A percentile compares a stretch with the other conserved stretches of the same genome.
phyloP scores from a whole-genome alignment of 2,329 filamentous ascomycete genomes.

The Talaromyces sp. region DNA sequence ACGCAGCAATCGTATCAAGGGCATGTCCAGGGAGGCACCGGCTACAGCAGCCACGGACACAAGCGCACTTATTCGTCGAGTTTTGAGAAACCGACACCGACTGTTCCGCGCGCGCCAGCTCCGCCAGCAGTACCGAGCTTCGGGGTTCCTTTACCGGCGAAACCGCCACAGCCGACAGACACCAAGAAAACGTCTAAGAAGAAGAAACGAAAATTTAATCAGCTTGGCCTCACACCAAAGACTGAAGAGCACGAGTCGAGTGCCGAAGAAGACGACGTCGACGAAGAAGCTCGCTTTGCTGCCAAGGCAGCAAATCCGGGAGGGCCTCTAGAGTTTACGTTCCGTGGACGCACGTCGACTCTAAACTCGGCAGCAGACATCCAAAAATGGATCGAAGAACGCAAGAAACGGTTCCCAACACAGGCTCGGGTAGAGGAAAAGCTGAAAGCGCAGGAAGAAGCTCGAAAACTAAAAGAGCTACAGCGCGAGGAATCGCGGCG shows the following conservation, averaged over 20 bases:
- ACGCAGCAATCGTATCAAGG: slow-evolving; percentile 12
- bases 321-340: slow-evolving; percentile 46
- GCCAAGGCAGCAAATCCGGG: slow-evolving; percentile 18
- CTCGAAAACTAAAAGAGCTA: slow-evolving; percentile 42
- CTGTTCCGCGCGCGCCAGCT: slow-evolving; percentile 27
- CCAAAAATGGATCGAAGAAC: slow-evolving; percentile 72
- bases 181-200: slow-evolving; percentile 31
- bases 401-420: slow-evolving; percentile 75
- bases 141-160: slow-evolving; percentile 37
- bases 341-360: slow-evolving; percentile 50
- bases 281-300: slow-evolving; percentile 42
- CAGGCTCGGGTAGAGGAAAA: slow-evolving; percentile 59
- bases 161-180: slow-evolving; percentile 34
- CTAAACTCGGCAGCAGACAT: slow-evolving; percentile 61
- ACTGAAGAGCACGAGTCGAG: slow-evolving; percentile 42
- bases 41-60: slow-evolving; percentile 18
- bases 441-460: slow-evolving; percentile 60
- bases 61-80: slow-evolving; percentile 35
- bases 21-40: slow-evolving; percentile 15
- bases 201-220: slow-evolving; percentile 41
- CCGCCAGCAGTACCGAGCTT: slow-evolving; percentile 43
- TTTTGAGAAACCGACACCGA: slow-evolving; percentile 28
- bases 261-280: slow-evolving; percentile 41
- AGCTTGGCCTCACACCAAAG: slow-evolving; percentile 44
- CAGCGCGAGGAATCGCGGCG: slow-evolving; percentile 10